Evolutionary conservation across 2,329 filamentous ascomycete genomes (phyloP).

Genomic region (Pezicula neosporulosa): DNA sequence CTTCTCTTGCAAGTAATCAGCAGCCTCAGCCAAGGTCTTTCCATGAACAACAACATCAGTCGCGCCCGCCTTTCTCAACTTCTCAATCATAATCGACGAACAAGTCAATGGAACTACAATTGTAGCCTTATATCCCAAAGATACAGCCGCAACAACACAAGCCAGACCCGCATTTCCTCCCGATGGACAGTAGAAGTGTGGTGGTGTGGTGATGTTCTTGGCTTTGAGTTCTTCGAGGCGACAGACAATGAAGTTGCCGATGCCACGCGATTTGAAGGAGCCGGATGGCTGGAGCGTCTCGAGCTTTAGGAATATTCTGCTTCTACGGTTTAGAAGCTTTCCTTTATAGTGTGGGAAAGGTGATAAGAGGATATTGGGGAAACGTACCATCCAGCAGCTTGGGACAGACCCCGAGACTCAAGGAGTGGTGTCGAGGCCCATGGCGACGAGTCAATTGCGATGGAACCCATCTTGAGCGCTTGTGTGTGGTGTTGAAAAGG

Average conservation of each 20-base stretch:
- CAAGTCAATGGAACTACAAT: conserved; percentile 70
- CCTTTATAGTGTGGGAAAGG: background rate
- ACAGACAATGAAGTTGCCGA: conserved; percentile 63
- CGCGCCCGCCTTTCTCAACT: conserved; percentile 65
- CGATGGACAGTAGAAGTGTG: conserved; percentile 76
- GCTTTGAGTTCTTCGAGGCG: background rate
- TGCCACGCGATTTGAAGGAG: conserved; percentile 79
- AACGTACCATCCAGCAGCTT: conserved; percentile 22
- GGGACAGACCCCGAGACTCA: conserved; percentile 19
- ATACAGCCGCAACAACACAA: conserved; percentile 67
- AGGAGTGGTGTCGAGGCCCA: conserved; percentile 23
- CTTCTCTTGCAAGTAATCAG: conserved; percentile 58
- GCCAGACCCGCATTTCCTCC: conserved; percentile 85
- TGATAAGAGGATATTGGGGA: background rate
- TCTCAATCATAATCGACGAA: conserved; percentile 65
- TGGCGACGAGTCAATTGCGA: background rate
- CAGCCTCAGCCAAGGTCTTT: conserved; percentile 65
- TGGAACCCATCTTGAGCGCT: too few relatives aligned
- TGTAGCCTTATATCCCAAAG: conserved; percentile 63
- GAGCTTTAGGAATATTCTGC: conserved; percentile 75
- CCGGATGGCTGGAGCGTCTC: conserved; percentile 81
- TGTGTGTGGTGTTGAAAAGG: too few relatives aligned
- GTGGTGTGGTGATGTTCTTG: conserved; percentile 25
- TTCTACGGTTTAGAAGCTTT: conserved; percentile 5
- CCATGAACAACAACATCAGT: conserved; percentile 64